Evolutionary conservation across 805 yeast species (phyloP).

Genomic region (Lipomyces mesembrius): DNA sequence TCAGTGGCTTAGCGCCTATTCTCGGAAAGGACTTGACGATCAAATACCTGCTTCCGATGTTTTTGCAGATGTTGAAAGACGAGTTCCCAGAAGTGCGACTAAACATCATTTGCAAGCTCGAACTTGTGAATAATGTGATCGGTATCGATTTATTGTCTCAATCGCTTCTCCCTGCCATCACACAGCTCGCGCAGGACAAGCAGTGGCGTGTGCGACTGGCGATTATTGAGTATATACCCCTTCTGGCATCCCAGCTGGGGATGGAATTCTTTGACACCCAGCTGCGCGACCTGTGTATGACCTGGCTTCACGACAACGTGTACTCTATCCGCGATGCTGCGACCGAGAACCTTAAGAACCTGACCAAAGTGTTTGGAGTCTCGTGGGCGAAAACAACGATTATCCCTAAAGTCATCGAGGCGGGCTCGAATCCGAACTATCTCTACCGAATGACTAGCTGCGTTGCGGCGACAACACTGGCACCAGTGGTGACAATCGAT

Average conservation of each 20-base stretch:
- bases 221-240: constrained; percentile 93
- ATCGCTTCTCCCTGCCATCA: constrained; percentile 89
- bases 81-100: constrained; percentile 96
- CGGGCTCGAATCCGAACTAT: constrained; percentile 66
- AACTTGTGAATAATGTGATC: constrained; percentile 89
- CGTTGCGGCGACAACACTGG: constrained; percentile 81
- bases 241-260: constrained; percentile 91
- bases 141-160: constrained; percentile 88
- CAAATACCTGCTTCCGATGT: constrained; percentile 81
- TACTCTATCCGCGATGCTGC: constrained; percentile 97
- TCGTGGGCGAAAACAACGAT: constrained; percentile 90
- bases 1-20: constrained; percentile 83
- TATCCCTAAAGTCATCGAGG: constrained; percentile 70
- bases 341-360: constrained; percentile 74
- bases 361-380: constrained; percentile 87
- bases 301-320: constrained; percentile 99
- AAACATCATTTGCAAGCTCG: constrained; percentile 89
- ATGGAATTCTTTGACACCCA: constrained; percentile 91
- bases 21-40: constrained; percentile 80
- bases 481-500: constrained; percentile 67
- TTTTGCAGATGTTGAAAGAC: constrained; percentile 91
- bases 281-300: constrained; percentile 84
- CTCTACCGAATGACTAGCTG: constrained; percentile 90
- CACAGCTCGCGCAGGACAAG: constrained; percentile 92
- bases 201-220: constrained; percentile 98